A percentile compares a stretch with the other conserved stretches of the same genome.
These are phyloP conservation scores for Cudoniella acicularis DNA, from an alignment of 495 filamentous ascomycete genomes.

Conservation along the genomic window DNA sequence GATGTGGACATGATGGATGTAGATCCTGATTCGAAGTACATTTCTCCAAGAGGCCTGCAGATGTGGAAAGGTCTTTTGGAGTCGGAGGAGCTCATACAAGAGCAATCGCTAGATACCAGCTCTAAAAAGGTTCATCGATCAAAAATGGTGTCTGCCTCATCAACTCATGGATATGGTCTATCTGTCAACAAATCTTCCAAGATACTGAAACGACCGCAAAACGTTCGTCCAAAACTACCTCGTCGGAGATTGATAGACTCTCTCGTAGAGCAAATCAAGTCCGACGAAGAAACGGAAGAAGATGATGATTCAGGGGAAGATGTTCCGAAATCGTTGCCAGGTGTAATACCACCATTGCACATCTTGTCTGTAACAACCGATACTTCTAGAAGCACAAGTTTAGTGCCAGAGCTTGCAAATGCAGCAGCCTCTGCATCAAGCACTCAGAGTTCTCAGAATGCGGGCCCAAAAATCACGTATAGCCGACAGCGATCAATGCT, in stretches of 20 bases:
- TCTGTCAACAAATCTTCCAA: slow-evolving; percentile 5
- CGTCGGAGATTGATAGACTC: slow-evolving; percentile 53
- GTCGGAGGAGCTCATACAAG: slow-evolving; percentile 1
- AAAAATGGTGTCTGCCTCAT: not conserved
- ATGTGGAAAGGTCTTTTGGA: slow-evolving; percentile 23
- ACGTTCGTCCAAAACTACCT: slow-evolving; percentile 13
- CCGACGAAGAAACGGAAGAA: slow-evolving; percentile 11
- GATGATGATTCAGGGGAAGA: slow-evolving; percentile 1
- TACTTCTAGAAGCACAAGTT: slow-evolving; percentile 11
- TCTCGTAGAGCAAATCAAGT: slow-evolving; percentile 40
- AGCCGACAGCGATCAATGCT: slow-evolving; percentile 46
- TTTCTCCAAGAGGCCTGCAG: slow-evolving; percentile 20
- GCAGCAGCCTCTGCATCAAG: not conserved
- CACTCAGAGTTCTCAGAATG: slow-evolving; percentile 21
- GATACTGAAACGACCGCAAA: slow-evolving; percentile 15
- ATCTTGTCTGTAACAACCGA: not conserved
- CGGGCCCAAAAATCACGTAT: slow-evolving; percentile 42
- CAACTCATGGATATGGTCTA: not conserved
- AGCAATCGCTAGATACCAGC: not conserved
- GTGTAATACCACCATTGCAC: not conserved
- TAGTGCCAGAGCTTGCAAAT: not conserved
- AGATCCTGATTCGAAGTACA: slow-evolving; percentile 5
- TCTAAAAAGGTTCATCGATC: not conserved
- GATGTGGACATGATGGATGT: slow-evolving; percentile 22
- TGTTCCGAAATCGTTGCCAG: not conserved